Conservation (phyloP, 805 yeast genomes). For the Saccharomycopsis fibuligera region DNA sequence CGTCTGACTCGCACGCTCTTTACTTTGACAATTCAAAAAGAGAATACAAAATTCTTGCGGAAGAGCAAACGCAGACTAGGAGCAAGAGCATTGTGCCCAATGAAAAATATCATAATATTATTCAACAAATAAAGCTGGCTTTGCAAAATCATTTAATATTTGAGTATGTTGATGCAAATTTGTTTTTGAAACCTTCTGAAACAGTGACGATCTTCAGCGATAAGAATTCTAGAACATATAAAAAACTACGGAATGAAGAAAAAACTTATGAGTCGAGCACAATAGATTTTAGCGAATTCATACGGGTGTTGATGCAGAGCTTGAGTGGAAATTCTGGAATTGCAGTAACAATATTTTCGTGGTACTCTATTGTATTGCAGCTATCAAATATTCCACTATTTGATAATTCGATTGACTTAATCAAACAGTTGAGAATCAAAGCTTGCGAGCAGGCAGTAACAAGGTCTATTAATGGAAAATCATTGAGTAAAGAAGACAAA, state of each 20-base stretch:
- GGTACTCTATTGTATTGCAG: slow-evolving; percentile 16
- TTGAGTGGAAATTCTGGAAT: slow-evolving; percentile 1
- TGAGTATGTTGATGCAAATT: neutral
- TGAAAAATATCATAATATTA: neutral
- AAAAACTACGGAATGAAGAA: neutral
- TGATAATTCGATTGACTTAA: slow-evolving; percentile 1
- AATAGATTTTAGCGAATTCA: slow-evolving; percentile 10
- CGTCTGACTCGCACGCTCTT: slow-evolving; percentile 5
- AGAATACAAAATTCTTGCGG: slow-evolving; percentile 13
- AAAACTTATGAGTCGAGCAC: neutral
- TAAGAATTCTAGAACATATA: too few species aligned
- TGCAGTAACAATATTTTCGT: slow-evolving; percentile 4
- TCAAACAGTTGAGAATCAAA: slow-evolving; percentile 1
- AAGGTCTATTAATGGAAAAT: neutral
- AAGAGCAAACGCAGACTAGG: slow-evolving; percentile 7
- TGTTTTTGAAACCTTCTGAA: slow-evolving; percentile 2
- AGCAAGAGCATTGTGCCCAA: neutral
- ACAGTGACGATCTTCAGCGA: slow-evolving; percentile 1
- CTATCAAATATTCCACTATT: slow-evolving; percentile 19
- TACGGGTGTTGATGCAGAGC: neutral
- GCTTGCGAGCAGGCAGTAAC: slow-evolving; percentile 6
- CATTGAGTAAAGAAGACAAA: slow-evolving; percentile 6
- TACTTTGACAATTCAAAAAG: slow-evolving; percentile 15
- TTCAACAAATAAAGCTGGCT: neutral
- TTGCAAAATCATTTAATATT: neutral